Conservation (phyloP, 371 early-diverging fungal genomes). For the Actinomortierella wolfii region DNA sequence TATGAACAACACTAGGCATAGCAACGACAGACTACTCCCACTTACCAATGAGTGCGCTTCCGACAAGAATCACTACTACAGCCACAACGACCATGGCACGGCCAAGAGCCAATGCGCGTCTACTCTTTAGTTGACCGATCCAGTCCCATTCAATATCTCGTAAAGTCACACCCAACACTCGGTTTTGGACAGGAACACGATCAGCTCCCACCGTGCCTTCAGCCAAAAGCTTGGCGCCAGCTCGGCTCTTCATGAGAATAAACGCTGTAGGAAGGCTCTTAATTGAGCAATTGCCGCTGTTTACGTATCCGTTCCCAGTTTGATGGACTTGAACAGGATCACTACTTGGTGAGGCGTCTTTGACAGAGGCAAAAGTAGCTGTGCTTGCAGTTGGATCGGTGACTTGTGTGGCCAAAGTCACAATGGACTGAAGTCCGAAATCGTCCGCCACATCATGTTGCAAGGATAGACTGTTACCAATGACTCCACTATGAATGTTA, state of each 20-base stretch:
- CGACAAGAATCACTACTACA: conserved; percentile 3
- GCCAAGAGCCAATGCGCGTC: neutral
- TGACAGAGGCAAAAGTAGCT: too few relatives aligned
- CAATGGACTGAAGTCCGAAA: too few relatives aligned
- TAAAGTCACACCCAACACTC: conserved; percentile 13
- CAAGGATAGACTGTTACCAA: too few relatives aligned
- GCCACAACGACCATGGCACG: neutral
- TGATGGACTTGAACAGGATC: too few relatives aligned
- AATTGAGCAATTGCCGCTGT: neutral
- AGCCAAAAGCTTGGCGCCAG: conserved; percentile 16
- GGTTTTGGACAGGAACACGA: neutral
- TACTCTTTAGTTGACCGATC: conserved; percentile 12
- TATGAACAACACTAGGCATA: too few relatives aligned
- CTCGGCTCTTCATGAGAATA: conserved; percentile 15
- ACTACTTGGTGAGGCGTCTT: too few relatives aligned
- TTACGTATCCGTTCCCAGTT: too few relatives aligned
- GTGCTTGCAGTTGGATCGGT: too few relatives aligned
- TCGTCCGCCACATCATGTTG: too few relatives aligned
- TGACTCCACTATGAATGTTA: too few relatives aligned
- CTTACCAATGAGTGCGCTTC: conserved; percentile 4
- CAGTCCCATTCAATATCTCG: conserved; percentile 23
- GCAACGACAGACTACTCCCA: too few relatives aligned
- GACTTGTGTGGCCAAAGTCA: too few relatives aligned
- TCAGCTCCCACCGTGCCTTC: conserved; percentile 6
- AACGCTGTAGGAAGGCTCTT: conserved; percentile 16